Evolutionary conservation across 2,329 filamentous ascomycete genomes (phyloP), one percentile per base, ranked within the genome.

Genomic region (Colletotrichum higginsianum): DNA sequence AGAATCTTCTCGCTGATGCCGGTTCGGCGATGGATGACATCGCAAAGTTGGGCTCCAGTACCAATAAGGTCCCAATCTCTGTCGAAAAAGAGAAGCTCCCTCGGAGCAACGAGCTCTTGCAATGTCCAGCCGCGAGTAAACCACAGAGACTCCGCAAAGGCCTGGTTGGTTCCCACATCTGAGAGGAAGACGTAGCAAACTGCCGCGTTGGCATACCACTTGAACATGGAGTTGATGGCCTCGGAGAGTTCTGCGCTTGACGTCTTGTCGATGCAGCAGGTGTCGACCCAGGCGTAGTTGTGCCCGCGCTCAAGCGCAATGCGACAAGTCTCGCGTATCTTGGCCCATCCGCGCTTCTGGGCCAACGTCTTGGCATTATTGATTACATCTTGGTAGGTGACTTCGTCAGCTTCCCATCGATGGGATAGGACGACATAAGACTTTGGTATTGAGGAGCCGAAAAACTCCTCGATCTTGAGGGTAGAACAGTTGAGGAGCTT

Each of bases 401-500:
- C 44, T 40, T 66, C 63, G 1, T 49, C 63, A 3, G 12, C 13
- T 4, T 65, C 62, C 62, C 52, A 65, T 9, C 52, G 23, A 11
- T 57, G 62, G 5, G 52, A 65, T 6, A 57, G 8, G 2, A 65
- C 38, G n/a, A 35, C 62, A 5, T 66, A 66, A 1, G 52, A 42
- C 9, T 30, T 21, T 0, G 62, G 30, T 11, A 58, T 35, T 0
- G 16, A 9, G 13, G 30, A n/a, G 12, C 53, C 53, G 12, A 50
- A 50, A 16, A 57, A 58, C 12, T 66, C 62, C n/a, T 66, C 62
- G 8, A 65, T 49, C 26, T 49, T 23, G n/a, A 55, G 52, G 13
- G 52, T 65, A 5, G 26, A 16, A 18, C 62, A 65, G 15, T 65
- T 65, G 3, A 65, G 38, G 15, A 65, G 52, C 50, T 57, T 65